Evolutionary conservation across 805 yeast species (phyloP), one percentile per base, ranked within the genome.

Genomic region (Metschnikowia picachoensis): DNA sequence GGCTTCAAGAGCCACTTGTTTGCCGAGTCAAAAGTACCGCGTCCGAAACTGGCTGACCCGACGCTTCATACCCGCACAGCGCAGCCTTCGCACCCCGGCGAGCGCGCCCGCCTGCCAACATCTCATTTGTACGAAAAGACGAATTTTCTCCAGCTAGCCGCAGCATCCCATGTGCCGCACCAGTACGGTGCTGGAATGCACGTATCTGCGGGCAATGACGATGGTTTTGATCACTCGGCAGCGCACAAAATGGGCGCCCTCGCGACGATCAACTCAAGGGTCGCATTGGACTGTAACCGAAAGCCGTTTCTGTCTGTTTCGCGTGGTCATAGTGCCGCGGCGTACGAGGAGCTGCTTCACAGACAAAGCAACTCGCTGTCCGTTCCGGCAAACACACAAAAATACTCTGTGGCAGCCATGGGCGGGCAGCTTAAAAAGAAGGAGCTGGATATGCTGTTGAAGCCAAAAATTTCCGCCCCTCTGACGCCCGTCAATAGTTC

Each of bases 231-330:
- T 36, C 59, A 68, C n/a, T 68, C 66, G 46, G 62, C 67, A 13
- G 77, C 79, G n/a, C 64, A 78, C 62, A 83, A 83, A 58, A 65
- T 83, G 52, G 85, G 85, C 5, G 88, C 88, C 0, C 70, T 83
- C 46, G 77, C 83, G 25, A 82, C 88, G 3, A 82, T 82, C 50
- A 79, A 79, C 61, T 73, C 77, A 8, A 62, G 87, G 17, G 80
- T 72, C 34, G 76, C 74, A 1, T 62, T 72, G 50, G 77, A 72
- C 53, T 67, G 71, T 14, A 67, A 61, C 51, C 66, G 71, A 50
- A 71, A 69, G 51, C 38, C 32, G 2, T 45, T 43, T 38, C 44
- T 29, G 30, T 42, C 47, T 12, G 41, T 39, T 12, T 17, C 15
- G 12, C 46, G 46, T n/a, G 48, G 41, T 31, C 47, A 39, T 35